A percentile compares a stretch with the other conserved stretches of the same genome.
Conservation (phyloP, 2,329 filamentous ascomycete genomes). For the Colletotrichum sojae region DNA sequence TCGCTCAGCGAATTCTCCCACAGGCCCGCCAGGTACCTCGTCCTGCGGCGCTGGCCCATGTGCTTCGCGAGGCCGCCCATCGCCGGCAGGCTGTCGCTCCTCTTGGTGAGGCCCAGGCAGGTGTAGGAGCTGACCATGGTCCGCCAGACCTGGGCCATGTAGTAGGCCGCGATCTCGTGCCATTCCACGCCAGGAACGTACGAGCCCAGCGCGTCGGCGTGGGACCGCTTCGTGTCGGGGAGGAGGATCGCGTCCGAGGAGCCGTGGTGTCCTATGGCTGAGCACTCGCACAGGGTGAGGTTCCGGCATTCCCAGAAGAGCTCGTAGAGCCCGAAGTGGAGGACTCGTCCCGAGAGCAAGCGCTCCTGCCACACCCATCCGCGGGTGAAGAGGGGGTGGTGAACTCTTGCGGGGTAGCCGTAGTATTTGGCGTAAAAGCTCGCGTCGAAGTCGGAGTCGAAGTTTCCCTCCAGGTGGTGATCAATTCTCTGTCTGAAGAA, state of each 20-base stretch:
- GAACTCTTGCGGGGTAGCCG: not conserved
- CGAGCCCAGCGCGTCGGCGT: constrained; percentile 8
- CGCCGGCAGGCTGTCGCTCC: constrained; percentile 27
- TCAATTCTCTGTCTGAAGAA: not conserved
- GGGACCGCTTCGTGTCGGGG: constrained; percentile 3
- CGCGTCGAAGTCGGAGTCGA: not conserved
- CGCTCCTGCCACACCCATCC: constrained; percentile 50
- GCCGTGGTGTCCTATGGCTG: constrained; percentile 4
- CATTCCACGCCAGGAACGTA: not conserved
- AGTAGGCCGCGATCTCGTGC: constrained; percentile 16
- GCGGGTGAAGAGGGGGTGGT: constrained; percentile 29
- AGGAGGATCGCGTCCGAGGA: not conserved
- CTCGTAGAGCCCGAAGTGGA: constrained; percentile 43
- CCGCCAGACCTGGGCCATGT: constrained; percentile 34
- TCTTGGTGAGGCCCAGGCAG: constrained; percentile 20
- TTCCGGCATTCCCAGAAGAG: constrained; percentile 28
- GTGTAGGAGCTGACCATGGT: constrained; percentile 33
- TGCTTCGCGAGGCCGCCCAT: constrained; percentile 36
- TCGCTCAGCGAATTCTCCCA: constrained; percentile 36
- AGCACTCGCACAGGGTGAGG: constrained; percentile 13
- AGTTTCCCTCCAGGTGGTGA: not conserved
- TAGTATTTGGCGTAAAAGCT: not conserved
- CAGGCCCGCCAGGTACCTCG: constrained; percentile 30
- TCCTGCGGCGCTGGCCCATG: constrained; percentile 20
- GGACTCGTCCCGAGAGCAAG: constrained; percentile 44